Percentiles rank a stretch among this genome's conserved stretches.
These are phyloP conservation scores for Onygena corvina DNA, from an alignment of 2,329 filamentous ascomycete species.

Conservation along the genomic window DNA sequence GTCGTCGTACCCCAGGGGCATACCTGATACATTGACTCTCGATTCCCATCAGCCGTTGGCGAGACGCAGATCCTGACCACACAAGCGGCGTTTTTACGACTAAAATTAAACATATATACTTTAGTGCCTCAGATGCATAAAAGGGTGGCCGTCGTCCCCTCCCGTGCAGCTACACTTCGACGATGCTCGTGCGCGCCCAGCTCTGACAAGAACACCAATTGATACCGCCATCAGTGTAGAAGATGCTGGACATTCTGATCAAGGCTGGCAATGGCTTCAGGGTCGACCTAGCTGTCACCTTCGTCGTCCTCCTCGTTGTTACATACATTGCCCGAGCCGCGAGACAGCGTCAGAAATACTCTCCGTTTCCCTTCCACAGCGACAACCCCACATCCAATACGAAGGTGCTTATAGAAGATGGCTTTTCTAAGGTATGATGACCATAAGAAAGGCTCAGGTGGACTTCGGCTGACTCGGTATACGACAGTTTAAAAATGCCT, in stretches of 20 bases:
- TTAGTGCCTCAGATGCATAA: no score
- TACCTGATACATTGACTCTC: no score
- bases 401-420: background rate
- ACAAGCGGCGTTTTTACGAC: no score
- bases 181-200: no score
- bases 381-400: background rate
- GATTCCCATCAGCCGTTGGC: no score
- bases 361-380: background rate
- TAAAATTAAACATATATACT: no score
- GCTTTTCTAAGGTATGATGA: constrained; percentile 4
- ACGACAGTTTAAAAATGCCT: constrained; percentile 8
- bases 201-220: no score
- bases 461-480: background rate
- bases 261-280: background rate
- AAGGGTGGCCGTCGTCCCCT: no score
- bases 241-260: background rate
- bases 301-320: constrained; percentile 1
- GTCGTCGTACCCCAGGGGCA: no score
- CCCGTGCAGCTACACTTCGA: no score
- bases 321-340: background rate
- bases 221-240: no score
- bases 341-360: background rate
- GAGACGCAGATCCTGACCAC: no score
- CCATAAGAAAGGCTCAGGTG: background rate
- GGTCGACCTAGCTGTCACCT: background rate